Percentiles rank a stretch among this genome's conserved stretches.
These are phyloP conservation scores for Mangifera indica DNA, from an alignment of 345 rosid genomes.

Conservation along the genomic window DNA sequence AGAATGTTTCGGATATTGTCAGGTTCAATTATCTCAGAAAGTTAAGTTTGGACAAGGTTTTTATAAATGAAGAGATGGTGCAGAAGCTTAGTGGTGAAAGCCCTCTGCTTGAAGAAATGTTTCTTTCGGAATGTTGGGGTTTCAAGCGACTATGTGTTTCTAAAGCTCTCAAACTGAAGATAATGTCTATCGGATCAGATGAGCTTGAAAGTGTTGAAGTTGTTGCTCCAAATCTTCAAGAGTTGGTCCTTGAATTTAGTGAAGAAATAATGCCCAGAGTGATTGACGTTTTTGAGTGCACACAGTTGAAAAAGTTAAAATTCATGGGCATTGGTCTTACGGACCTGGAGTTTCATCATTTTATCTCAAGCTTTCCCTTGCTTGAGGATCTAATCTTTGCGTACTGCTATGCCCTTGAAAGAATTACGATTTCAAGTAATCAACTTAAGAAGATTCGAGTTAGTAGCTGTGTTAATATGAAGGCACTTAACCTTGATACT, in stretches of 20 bases:
- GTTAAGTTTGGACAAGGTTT: no score
- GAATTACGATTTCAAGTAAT: not conserved
- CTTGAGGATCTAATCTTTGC: not conserved
- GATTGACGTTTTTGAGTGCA: not conserved
- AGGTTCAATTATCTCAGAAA: no score
- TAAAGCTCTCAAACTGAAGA: slow-evolving; percentile 3
- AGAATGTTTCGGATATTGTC: no score
- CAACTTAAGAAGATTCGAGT: not conserved
- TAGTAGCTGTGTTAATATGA: not conserved
- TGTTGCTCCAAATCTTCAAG: not conserved
- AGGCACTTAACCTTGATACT: not conserved
- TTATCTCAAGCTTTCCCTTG: not conserved
- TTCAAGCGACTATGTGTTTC: not conserved
- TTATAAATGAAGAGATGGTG: no score
- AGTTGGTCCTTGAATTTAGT: not conserved
- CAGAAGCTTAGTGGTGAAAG: not conserved
- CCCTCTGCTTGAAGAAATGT: not conserved
- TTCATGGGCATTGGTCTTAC: not conserved
- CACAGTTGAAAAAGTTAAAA: not conserved
- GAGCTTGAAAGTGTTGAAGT: not conserved
- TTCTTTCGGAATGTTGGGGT: not conserved
- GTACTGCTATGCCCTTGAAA: not conserved
- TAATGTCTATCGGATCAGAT: not conserved
- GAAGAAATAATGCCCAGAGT: not conserved
- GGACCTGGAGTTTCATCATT: not conserved